Conservation (phyloP, 495 filamentous ascomycete species). For the Parathielavia hyrcaniae region DNA sequence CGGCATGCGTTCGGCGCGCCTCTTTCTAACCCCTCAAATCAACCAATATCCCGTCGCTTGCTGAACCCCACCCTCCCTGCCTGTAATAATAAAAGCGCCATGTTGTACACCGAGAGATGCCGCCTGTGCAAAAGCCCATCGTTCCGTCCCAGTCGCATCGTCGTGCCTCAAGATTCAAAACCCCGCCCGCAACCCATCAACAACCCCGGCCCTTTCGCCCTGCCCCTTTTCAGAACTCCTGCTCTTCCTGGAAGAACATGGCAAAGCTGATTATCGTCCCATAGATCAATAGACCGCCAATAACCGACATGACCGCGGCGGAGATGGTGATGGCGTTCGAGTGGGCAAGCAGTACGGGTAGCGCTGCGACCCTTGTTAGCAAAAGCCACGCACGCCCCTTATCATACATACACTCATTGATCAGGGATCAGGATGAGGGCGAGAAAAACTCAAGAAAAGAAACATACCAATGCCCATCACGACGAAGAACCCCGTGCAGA, state of each 20-base stretch:
- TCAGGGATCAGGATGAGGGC: too few species aligned
- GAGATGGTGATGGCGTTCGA: conserved; percentile 67
- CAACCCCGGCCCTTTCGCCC: not conserved
- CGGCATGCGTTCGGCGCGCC: not conserved
- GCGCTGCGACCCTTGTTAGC: conserved; percentile 49
- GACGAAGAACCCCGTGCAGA: conserved; percentile 94
- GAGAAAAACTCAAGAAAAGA: not conserved
- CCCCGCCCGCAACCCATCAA: not conserved
- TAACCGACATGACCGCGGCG: conserved; percentile 94
- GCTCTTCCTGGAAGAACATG: conserved; percentile 96
- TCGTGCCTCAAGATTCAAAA: not conserved
- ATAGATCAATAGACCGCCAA: conserved; percentile 91
- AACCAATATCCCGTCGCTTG: not conserved
- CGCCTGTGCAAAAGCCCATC: not conserved
- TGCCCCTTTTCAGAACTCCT: conserved; percentile 55
- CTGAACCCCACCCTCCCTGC: conserved; percentile 1
- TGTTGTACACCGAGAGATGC: conserved; percentile 6
- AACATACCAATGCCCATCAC: conserved; percentile 92
- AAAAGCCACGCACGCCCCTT: not conserved
- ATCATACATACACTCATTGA: too few species aligned
- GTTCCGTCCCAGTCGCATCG: not conserved
- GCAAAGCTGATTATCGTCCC: conserved; percentile 95
- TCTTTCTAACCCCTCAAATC: not conserved
- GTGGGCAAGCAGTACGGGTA: conserved; percentile 88
- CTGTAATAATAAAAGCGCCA: not conserved